Percentiles rank a stretch among this genome's conserved stretches.
phyloP scores from a whole-genome alignment of 352 stramenopile species.

The Globisporangium nagaii region DNA sequence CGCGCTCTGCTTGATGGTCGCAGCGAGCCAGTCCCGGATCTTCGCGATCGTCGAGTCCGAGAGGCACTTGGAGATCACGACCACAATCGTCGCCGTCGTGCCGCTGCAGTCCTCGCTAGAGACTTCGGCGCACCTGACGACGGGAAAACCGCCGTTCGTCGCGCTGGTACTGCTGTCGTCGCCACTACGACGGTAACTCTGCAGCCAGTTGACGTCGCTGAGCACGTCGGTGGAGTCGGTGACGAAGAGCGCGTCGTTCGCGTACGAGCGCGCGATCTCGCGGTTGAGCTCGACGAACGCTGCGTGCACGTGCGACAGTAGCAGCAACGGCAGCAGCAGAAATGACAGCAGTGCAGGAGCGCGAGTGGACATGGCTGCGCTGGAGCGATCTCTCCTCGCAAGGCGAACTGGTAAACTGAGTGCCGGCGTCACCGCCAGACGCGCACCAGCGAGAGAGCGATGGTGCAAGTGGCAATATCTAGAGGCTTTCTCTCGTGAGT shows the following conservation, averaged over 20 bases:
- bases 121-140: conserved; percentile 5
- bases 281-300: conserved; percentile 11
- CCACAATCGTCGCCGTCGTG: not conserved
- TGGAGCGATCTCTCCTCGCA: no score
- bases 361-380: not conserved
- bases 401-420: no score
- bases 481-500: no score
- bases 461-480: no score
- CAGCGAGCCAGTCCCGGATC: conserved; percentile 9
- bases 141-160: conserved; percentile 2
- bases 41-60: not conserved
- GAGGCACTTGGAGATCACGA: conserved; percentile 13
- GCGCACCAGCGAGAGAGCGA: no score
- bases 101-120: conserved; percentile 2
- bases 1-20: not conserved
- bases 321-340: not conserved
- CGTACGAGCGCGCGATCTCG: conserved; percentile 11
- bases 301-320: not conserved
- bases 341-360: not conserved
- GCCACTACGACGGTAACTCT: conserved; percentile 3
- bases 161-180: not conserved
- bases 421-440: no score
- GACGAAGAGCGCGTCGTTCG: not conserved
- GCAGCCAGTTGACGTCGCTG: conserved; percentile 5
- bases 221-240: conserved; percentile 4